Evolutionary conservation across 139 green algal species (phyloP).

Genomic region (Chlamydomonas urium): DNA sequence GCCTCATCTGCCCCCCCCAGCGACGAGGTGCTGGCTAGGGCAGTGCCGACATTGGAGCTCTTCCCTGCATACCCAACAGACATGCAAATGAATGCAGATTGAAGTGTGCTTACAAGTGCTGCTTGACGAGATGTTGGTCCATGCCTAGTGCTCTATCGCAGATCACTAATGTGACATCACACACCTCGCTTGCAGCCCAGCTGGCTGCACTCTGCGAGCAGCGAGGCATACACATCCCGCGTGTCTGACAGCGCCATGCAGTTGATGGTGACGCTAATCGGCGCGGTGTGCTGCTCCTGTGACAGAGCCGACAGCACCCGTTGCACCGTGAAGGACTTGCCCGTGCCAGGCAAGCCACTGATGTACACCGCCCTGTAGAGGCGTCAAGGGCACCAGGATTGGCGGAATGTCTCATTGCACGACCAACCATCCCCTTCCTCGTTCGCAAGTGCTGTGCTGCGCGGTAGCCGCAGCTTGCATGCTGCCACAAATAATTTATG

Average conservation of each 20-base stretch:
- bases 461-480: background rate
- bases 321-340: slow-evolving; percentile 37
- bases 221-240: background rate
- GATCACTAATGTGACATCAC: too few relatives aligned
- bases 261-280: slow-evolving; percentile 24
- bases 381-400: background rate
- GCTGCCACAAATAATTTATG: background rate
- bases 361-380: slow-evolving; percentile 25
- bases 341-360: slow-evolving; percentile 39
- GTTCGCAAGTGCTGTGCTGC: background rate
- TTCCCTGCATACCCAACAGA: too few relatives aligned
- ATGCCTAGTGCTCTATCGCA: too few relatives aligned
- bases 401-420: background rate
- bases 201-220: slow-evolving; percentile 4
- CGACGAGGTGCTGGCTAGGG: background rate
- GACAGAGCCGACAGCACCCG: slow-evolving; percentile 14
- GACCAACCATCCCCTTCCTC: background rate
- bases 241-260: slow-evolving; percentile 26
- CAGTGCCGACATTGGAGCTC: too few relatives aligned
- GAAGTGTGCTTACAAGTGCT: too few relatives aligned
- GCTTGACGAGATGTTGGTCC: too few relatives aligned
- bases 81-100: too few relatives aligned
- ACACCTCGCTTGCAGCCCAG: too few relatives aligned
- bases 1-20: background rate
- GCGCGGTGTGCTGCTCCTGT: background rate